These are phyloP conservation scores for Syncephalastrum sp. DNA, from an alignment of 371 early-diverging fungal species.

Conservation along the genomic window DNA sequence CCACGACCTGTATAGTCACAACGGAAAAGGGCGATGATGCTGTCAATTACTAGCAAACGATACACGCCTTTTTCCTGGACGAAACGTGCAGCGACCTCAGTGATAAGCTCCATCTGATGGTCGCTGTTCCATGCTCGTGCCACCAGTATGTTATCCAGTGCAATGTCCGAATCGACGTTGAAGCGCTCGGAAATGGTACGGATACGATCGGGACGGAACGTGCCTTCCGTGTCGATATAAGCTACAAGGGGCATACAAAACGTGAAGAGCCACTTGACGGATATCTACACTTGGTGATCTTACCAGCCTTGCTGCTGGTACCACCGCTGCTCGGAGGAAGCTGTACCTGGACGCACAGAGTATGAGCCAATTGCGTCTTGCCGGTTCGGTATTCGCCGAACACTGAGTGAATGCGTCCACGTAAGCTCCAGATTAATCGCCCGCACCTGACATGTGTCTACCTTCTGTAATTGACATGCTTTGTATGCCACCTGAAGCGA, in stretches of 20 bases:
- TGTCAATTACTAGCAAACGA: constrained; percentile 72
- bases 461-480: constrained; percentile 87
- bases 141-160: constrained; percentile 67
- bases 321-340: constrained; percentile 64
- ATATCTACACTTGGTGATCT: background rate
- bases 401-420: constrained; percentile 8
- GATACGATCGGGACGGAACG: constrained; percentile 80
- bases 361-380: constrained; percentile 81
- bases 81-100: constrained; percentile 68
- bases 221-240: constrained; percentile 85
- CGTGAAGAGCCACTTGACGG: background rate
- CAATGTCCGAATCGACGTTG: constrained; percentile 63
- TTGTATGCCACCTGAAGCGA: constrained; percentile 75
- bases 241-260: constrained; percentile 39
- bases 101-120: constrained; percentile 80
- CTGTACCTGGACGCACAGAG: constrained; percentile 78
- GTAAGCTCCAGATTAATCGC: background rate
- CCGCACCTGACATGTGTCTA: background rate
- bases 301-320: constrained; percentile 65
- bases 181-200: constrained; percentile 76
- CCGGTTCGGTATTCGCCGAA: constrained; percentile 85
- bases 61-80: constrained; percentile 71
- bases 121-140: constrained; percentile 85
- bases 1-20: constrained; percentile 84
- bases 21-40: constrained; percentile 76